Conservation (phyloP, 108 stramenopile species). For the Nannochloropsis salina region DNA sequence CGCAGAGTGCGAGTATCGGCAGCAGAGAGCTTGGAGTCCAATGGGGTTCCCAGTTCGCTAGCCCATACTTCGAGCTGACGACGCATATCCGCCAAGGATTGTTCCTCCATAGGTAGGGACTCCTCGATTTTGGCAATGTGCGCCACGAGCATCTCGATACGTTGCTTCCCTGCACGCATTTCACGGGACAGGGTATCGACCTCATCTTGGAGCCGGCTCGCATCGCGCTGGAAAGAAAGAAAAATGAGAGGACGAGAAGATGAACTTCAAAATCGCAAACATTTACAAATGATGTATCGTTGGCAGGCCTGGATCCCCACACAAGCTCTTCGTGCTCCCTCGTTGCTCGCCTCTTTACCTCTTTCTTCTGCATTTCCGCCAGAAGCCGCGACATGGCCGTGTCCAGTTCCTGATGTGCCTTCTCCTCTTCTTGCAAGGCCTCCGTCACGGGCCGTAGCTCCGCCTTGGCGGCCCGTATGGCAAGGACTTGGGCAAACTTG, state of each 20-base stretch:
- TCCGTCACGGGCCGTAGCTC: conserved; percentile 35
- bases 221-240: not conserved
- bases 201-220: not conserved
- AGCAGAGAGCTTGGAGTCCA: conserved; percentile 59
- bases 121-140: not conserved
- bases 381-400: conserved; percentile 33
- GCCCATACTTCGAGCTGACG: not conserved
- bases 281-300: not conserved
- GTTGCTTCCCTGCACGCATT: not conserved
- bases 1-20: conserved; percentile 53
- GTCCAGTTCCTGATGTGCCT: conserved; percentile 29
- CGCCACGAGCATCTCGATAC: not conserved
- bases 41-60: conserved; percentile 73
- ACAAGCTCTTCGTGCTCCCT: not conserved
- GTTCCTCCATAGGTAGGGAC: not conserved
- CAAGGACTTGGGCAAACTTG: conserved; percentile 51
- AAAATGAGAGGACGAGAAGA: not conserved
- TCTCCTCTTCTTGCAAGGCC: conserved; percentile 22
- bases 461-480: conserved; percentile 56
- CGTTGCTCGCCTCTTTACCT: conserved; percentile 24
- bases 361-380: conserved; percentile 43
- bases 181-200: not conserved
- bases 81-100: not conserved
- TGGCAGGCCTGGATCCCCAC: not conserved
- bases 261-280: not conserved